Evolutionary conservation across 768 basidiomycete species (phyloP).

Genomic region (Artomyces pyxidatus): DNA sequence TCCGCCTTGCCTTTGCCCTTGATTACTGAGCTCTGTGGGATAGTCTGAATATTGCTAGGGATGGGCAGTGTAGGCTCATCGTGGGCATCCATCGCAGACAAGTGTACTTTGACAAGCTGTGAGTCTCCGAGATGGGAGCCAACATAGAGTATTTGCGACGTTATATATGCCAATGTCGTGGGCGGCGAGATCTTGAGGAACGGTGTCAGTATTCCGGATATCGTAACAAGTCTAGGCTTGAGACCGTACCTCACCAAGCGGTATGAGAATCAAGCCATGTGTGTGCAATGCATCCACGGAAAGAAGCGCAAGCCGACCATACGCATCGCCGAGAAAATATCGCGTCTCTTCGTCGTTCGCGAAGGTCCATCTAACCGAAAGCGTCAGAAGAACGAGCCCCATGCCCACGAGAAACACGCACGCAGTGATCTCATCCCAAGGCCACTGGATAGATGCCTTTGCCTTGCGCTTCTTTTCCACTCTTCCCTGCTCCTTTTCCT

Average conservation of each 20-base stretch:
- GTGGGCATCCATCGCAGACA: conserved; percentile 32
- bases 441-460: conserved; percentile 57
- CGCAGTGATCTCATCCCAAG: conserved; percentile 68
- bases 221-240: neutral
- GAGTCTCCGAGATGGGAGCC: conserved; percentile 82
- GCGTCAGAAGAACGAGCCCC: neutral
- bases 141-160: conserved; percentile 56
- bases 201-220: conserved; percentile 3
- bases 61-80: conserved; percentile 43
- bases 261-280: conserved; percentile 41
- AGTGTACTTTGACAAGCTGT: conserved; percentile 57
- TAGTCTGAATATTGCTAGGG: conserved; percentile 37
- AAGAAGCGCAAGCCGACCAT: conserved; percentile 65
- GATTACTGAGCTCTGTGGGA: conserved; percentile 30
- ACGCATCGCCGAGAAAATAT: conserved; percentile 61
- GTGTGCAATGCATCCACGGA: conserved; percentile 34
- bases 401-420: conserved; percentile 27
- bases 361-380: conserved; percentile 37
- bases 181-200: neutral
- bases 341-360: conserved; percentile 38
- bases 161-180: neutral
- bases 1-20: conserved; percentile 29
- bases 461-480: conserved; percentile 48
- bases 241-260: conserved; percentile 65
- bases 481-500: conserved; percentile 48